phyloP scores from a whole-genome alignment of 305 asterid species.

The Fraxinus albicans region DNA sequence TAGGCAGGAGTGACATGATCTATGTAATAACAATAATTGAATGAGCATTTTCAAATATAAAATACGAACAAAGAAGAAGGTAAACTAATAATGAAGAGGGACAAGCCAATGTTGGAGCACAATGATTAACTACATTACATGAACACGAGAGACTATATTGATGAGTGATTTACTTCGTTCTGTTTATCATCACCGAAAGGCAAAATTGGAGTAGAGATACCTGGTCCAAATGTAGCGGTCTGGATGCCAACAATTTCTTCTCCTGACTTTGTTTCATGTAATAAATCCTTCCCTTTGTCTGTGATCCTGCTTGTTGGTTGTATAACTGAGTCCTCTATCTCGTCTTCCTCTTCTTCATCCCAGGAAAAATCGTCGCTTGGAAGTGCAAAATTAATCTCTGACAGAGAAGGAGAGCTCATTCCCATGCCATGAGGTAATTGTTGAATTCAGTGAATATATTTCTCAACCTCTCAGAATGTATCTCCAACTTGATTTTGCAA shows the following conservation, averaged over 20 bases:
- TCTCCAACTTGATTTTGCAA: not conserved
- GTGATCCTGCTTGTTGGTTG: not conserved
- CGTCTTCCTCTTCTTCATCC: not conserved
- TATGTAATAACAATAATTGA: not conserved
- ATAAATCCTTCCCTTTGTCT: not conserved
- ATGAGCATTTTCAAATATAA: not conserved
- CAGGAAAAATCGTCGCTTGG: not conserved
- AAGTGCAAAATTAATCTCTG: not conserved
- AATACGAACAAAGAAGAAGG: not conserved
- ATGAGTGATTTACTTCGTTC: not conserved
- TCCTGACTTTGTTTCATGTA: not conserved
- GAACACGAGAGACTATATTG: not conserved
- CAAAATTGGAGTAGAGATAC: not conserved
- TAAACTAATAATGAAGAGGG: not conserved
- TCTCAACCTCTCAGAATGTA: not conserved
- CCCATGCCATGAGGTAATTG: not conserved
- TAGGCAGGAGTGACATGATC: not conserved
- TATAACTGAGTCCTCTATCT: not conserved
- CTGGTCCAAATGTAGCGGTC: not conserved
- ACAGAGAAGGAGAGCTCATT: not conserved
- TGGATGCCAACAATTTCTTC: not conserved
- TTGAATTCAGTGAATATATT: constrained; percentile 3
- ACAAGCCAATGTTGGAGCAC: not conserved
- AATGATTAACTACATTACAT: not conserved
- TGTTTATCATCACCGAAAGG: not conserved